A percentile compares a stretch with the other conserved stretches of the same genome.
phyloP scores from a whole-genome alignment of 352 stramenopile genomes.

The Pelagophyceae sp. region DNA sequence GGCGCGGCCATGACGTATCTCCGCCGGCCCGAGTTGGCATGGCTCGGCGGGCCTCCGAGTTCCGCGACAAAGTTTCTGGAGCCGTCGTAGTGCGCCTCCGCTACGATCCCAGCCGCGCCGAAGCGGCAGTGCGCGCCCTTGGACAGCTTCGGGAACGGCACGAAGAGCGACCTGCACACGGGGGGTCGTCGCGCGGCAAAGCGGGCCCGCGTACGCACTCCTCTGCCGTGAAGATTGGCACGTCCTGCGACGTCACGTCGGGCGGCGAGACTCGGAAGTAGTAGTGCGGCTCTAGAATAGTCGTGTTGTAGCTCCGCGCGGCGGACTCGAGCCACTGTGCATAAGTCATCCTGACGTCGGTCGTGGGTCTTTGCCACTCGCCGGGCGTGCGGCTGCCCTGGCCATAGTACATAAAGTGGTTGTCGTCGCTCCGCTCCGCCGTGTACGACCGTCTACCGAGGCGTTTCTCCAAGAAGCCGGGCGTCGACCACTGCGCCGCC shows the following conservation, averaged over 20 bases:
- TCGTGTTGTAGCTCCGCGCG: constrained; percentile 17
- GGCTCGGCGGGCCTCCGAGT: constrained; percentile 45
- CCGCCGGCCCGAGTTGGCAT: neutral
- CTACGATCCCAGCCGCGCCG: constrained; percentile 69
- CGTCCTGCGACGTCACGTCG: neutral
- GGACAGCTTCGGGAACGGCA: constrained; percentile 44
- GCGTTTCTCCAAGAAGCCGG: constrained; percentile 36
- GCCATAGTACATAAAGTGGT: constrained; percentile 71
- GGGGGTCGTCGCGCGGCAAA: neutral
- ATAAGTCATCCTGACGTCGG: constrained; percentile 52
- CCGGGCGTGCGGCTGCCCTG: constrained; percentile 35
- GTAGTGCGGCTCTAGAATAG: constrained; percentile 19
- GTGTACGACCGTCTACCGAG: constrained; percentile 40
- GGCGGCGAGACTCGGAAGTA: constrained; percentile 15
- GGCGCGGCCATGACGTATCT: neutral
- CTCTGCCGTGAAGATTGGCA: neutral
- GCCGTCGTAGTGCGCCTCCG: constrained; percentile 66
- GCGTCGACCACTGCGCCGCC: constrained; percentile 54
- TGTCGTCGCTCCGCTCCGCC: constrained; percentile 50
- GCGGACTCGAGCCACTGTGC: constrained; percentile 46
- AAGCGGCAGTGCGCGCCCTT: constrained; percentile 55
- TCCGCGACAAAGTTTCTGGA: constrained; percentile 69
- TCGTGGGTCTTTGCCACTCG: constrained; percentile 40
- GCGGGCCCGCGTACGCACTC: constrained; percentile 21
- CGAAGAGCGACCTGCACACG: constrained; percentile 34